Evolutionary conservation across 495 filamentous ascomycete genomes (phyloP).

Genomic region (Bryoglossum gracile): DNA sequence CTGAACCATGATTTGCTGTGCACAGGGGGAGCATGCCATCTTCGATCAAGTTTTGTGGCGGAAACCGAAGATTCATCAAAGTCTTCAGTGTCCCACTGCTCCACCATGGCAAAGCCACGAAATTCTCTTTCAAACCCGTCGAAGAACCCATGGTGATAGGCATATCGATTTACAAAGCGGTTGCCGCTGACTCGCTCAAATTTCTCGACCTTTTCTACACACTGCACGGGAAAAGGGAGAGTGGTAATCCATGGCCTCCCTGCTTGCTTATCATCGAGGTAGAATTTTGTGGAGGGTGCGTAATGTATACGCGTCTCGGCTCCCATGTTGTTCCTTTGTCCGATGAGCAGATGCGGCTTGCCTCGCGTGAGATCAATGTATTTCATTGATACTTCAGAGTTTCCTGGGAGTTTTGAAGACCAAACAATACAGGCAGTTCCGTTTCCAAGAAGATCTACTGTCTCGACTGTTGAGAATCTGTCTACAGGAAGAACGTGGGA

Average conservation of each 20-base stretch:
- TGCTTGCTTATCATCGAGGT: slow-evolving; percentile 18
- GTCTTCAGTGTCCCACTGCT: slow-evolving; percentile 26
- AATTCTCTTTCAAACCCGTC: slow-evolving; percentile 32
- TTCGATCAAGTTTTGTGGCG: not conserved
- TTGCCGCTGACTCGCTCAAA: slow-evolving; percentile 22
- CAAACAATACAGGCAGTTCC: slow-evolving; percentile 30
- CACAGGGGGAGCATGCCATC: slow-evolving; percentile 9
- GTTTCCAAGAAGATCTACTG: slow-evolving; percentile 28
- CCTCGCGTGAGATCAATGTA: slow-evolving; percentile 8
- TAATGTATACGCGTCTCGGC: slow-evolving; percentile 23
- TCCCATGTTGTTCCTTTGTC: slow-evolving; percentile 18
- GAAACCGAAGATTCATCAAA: not conserved
- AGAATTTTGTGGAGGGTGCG: slow-evolving; percentile 27
- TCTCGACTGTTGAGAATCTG: slow-evolving; percentile 19
- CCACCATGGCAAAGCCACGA: slow-evolving; percentile 31
- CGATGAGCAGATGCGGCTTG: slow-evolving; percentile 16
- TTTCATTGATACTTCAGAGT: slow-evolving; percentile 12
- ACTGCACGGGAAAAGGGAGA: slow-evolving; percentile 30
- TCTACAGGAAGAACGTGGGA: not conserved
- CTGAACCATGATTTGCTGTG: slow-evolving; percentile 24
- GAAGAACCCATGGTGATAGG: slow-evolving; percentile 34
- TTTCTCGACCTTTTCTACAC: slow-evolving; percentile 10
- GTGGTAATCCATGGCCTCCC: slow-evolving; percentile 28
- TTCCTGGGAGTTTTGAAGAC: slow-evolving; percentile 12
- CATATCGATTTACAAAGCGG: slow-evolving; percentile 14